These are phyloP conservation scores for Westerdykella aurantiaca DNA, from an alignment of 2,329 filamentous ascomycete species.

Conservation along the genomic window DNA sequence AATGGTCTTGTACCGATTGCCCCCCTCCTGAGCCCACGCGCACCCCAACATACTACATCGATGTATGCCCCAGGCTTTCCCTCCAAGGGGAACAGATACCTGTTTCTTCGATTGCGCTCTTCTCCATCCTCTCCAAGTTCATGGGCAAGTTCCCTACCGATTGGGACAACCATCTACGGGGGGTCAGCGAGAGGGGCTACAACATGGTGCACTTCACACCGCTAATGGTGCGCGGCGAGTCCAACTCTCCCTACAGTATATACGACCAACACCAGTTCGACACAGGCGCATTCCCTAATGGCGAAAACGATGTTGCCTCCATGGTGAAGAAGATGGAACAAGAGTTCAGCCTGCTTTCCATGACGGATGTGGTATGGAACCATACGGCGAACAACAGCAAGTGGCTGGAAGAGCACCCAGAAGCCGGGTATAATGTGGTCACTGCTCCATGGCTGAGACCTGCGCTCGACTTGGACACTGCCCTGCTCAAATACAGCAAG, in stretches of 20 bases:
- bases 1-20: conserved; percentile 58
- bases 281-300: conserved; percentile 70
- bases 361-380: conserved; percentile 97
- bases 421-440: conserved; percentile 88
- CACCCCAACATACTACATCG: conserved; percentile 82
- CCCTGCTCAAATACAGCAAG: conserved; percentile 60
- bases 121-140: conserved; percentile 95
- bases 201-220: conserved; percentile 99
- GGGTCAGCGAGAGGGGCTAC: conserved; percentile 87
- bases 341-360: conserved; percentile 74
- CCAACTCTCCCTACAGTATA: conserved; percentile 95
- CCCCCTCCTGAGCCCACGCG: conserved; percentile 53
- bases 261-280: conserved; percentile 91
- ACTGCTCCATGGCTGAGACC: conserved; percentile 71
- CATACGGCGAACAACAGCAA: conserved; percentile 94
- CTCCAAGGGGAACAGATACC: conserved; percentile 71
- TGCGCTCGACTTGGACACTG: conserved; percentile 69
- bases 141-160: conserved; percentile 88
- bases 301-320: conserved; percentile 72
- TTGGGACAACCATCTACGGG: conserved; percentile 82
- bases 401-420: conserved; percentile 91
- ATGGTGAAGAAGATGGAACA: conserved; percentile 77
- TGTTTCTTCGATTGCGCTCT: conserved; percentile 80
- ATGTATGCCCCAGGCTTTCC: conserved; percentile 76
- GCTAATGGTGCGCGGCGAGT: conserved; percentile 77